phyloP scores from a whole-genome alignment of 345 rosid species.

The Xanthoceras sorbifolium region DNA sequence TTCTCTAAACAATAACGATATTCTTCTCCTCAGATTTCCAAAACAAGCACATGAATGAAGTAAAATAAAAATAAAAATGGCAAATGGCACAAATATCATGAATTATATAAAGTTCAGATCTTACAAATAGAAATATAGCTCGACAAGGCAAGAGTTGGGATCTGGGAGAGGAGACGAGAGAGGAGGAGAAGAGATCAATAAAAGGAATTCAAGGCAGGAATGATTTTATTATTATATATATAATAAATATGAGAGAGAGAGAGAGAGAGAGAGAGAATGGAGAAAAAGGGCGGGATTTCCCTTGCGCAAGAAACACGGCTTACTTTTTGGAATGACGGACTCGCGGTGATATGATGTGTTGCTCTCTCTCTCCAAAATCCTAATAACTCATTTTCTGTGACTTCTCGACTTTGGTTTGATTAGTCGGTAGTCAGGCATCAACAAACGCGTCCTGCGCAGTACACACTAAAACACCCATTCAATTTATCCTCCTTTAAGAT shows the following conservation, averaged over 20 bases:
- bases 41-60: no score
- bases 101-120: neutral
- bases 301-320: slow-evolving; percentile 9
- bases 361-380: no score
- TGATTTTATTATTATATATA: neutral
- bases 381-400: no score
- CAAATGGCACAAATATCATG: neutral
- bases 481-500: no score
- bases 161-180: neutral
- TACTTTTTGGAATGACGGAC: slow-evolving; percentile 3
- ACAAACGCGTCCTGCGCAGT: no score
- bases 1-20: no score
- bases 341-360: no score
- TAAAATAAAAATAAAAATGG: neutral
- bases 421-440: no score
- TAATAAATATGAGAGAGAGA: neutral
- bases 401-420: no score
- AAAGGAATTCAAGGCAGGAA: neutral
- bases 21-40: no score
- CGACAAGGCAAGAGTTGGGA: neutral
- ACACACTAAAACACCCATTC: no score
- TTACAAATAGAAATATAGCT: neutral
- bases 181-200: neutral
- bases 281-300: slow-evolving; percentile 11
- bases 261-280: neutral